Conservation (phyloP, 2,329 filamentous ascomycete genomes). For the Colletotrichum eleusines region DNA sequence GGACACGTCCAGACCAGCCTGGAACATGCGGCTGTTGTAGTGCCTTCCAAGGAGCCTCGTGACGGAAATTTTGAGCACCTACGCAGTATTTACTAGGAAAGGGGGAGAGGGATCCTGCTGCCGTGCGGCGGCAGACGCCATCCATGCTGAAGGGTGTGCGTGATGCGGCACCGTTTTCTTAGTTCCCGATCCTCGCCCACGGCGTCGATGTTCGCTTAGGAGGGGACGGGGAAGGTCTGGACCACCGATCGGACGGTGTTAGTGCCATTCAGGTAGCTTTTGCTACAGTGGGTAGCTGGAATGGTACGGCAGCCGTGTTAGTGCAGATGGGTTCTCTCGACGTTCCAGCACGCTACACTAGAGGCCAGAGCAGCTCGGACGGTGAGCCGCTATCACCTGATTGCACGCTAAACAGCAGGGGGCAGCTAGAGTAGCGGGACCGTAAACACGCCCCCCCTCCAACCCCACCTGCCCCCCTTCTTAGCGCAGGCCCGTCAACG, state of each 20-base stretch:
- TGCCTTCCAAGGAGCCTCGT: slow-evolving; percentile 24
- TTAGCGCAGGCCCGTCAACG: slow-evolving; percentile 9
- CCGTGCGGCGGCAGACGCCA: slow-evolving; percentile 4
- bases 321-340: neutral
- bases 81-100: too few species aligned
- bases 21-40: slow-evolving; percentile 39
- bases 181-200: slow-evolving; percentile 30
- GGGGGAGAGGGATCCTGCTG: neutral
- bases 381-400: slow-evolving; percentile 22
- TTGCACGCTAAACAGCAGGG: slow-evolving; percentile 20
- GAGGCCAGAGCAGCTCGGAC: slow-evolving; percentile 7
- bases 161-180: slow-evolving; percentile 13
- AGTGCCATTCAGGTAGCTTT: neutral
- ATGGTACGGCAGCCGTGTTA: slow-evolving; percentile 6
- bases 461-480: neutral
- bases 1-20: slow-evolving; percentile 30
- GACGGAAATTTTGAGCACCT: slow-evolving; percentile 25
- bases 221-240: slow-evolving; percentile 26
- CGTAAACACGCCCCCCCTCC: slow-evolving; percentile 23
- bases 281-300: neutral
- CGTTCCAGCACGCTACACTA: too few species aligned
- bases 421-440: slow-evolving; percentile 17
- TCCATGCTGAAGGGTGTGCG: neutral
- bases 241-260: slow-evolving; percentile 24
- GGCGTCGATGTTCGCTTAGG: slow-evolving; percentile 34